Base-by-base conservation (phyloP, 306 rosid genomes). In the Castanea mollissima region DNA sequence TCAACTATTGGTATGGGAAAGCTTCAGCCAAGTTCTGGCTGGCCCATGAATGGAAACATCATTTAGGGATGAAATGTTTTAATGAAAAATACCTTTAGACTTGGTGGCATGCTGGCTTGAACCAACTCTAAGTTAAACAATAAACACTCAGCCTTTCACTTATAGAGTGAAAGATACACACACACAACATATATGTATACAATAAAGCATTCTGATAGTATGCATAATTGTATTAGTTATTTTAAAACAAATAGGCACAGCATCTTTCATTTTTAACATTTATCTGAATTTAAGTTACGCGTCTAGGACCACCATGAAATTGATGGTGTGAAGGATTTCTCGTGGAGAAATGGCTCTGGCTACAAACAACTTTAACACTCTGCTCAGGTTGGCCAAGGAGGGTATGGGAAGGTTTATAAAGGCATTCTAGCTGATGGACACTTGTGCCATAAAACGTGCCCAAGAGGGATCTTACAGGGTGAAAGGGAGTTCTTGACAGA, bases 401-500 rank as follows among this genome's bases (percentile, higher is more conserved):
- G 96, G 34, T 93, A 93, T 67, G 97, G 97, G 35, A 92, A 79
- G 83, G 97, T 92, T 31, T 92, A 92, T 79, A 92, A 68, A 86
- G 95, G 97, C 31, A 73, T 71, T 82, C 88, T 92, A 41, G 56
- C 84, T 29, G 92, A 87, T 34, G 90, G 93, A 86, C 90, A 1
- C 60, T 79, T 62, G 93, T 89, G 97, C 97, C 59, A 92, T 92
- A 57, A 92, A 92, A 87, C 97, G 95, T 80, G 97, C 97, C 55
- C 95, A 85, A 78, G 97, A 82, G 75, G 92, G 91, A 51, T 92
- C 97, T 9, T 90, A 74, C 97, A 92, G 87, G 97, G 97, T 35
- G 92, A 90, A 84, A 90, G 79, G 83, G 97, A 92, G 91, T 92
- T 92, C 81, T 86, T 92, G 29, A 92, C 97, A 49, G 97, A 92